Evolutionary conservation across 345 rosid species (phyloP), one percentile per base, ranked within the genome.

Genomic region (Mercurialis annua): DNA sequence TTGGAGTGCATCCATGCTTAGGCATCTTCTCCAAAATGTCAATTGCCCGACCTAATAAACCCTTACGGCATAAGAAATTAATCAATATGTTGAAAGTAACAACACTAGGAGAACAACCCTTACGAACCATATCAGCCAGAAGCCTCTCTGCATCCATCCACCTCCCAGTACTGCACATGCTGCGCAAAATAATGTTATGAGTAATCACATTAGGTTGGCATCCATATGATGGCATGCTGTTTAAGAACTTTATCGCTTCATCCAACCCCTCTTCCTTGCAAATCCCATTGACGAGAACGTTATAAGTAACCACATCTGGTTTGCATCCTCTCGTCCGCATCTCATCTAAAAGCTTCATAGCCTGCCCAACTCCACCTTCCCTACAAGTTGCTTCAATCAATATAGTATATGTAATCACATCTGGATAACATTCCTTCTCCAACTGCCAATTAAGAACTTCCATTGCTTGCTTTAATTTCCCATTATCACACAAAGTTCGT

Each of bases 81-180:
- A 93, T 93, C 82, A 93, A 74, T 67, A 90, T 93, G 49, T 89
- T 93, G 82, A 84, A 93, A 67, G 97, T 90, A 74, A 87, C 93
- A 69, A 87, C 93, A 62, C 88, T 86, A n/a, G 97, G 94, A 9
- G 92, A 78, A 69, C 90, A 90, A 40, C 96, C 96, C 76, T 86
- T 89, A 2, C 77, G 61, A 43, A 85, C 76, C 97, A 89, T 90
- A 23, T 90, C 89, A 61, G 87, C 75, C 38, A 93, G 76, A 21
- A 90, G 83, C 74, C 55, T 86, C 78, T 93, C 96, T 0, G 97
- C 97, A 52, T 93, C 97, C 85, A 77, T 86, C 98, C 93, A 87
- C 78, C 98, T 83, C 52, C 90, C 96, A 0, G 92, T 80, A 72
- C 89, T 79, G 68, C 94, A 87, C 93, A 88, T 76, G 76, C 96